Evolutionary conservation across 345 rosid genomes (phyloP).

Genomic region (Reutealis trisperma): DNA sequence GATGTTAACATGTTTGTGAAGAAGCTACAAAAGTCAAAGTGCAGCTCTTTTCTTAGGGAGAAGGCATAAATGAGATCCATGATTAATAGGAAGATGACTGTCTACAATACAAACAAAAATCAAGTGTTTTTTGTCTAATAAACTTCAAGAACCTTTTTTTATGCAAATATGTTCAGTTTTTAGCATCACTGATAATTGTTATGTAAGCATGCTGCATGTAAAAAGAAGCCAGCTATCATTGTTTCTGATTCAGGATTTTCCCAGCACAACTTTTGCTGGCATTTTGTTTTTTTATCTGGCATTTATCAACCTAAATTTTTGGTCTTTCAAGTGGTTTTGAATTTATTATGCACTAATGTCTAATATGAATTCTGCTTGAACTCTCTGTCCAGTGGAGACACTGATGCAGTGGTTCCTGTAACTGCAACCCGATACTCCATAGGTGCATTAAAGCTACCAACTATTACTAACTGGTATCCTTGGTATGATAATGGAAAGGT

Average conservation of each 20-base stretch:
- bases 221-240: neutral
- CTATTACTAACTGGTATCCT: conserved; percentile 72
- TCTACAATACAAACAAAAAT: neutral
- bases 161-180: neutral
- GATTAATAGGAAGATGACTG: neutral
- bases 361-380: conserved; percentile 18
- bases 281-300: neutral
- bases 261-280: neutral
- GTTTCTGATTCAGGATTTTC: neutral
- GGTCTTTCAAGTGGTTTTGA: neutral
- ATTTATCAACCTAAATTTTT: neutral
- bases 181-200: neutral
- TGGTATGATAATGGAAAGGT: conserved; percentile 79
- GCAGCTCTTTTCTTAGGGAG: neutral
- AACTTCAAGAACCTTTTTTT: neutral
- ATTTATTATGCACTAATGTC: neutral
- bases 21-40: neutral
- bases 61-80: neutral
- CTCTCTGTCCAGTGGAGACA: conserved; percentile 72
- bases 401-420: conserved; percentile 83
- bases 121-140: neutral
- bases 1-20: neutral
- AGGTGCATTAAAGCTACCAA: conserved; percentile 70
- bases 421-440: conserved; percentile 91
- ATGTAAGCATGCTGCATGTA: neutral